Evolutionary conservation across 768 basidiomycete species (phyloP).

Genomic region (Lentinus tigrinus): DNA sequence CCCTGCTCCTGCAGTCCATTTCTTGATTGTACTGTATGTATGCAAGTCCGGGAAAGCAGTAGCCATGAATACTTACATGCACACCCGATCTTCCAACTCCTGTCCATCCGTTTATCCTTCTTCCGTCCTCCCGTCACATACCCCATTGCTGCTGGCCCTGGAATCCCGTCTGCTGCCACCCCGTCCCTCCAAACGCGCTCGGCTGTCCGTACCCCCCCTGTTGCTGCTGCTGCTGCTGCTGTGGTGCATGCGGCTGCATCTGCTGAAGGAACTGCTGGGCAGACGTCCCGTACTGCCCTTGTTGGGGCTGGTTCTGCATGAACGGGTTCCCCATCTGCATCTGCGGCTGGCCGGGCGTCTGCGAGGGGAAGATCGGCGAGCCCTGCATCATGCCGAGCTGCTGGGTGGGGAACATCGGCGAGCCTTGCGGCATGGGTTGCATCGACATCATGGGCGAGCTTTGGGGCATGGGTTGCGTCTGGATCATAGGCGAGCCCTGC

Average conservation of each 20-base stretch:
- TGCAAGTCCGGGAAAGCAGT: too few species aligned
- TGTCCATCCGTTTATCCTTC: too few species aligned
- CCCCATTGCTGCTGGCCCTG: constrained; percentile 7
- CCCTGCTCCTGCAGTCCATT: too few species aligned
- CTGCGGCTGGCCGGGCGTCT: constrained; percentile 28
- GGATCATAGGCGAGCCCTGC: constrained; percentile 15
- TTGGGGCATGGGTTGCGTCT: background rate
- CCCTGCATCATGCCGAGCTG: constrained; percentile 21
- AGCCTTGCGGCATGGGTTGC: constrained; percentile 10
- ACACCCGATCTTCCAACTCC: background rate
- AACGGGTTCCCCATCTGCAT: constrained; percentile 27
- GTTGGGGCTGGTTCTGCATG: constrained; percentile 20
- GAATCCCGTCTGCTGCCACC: constrained; percentile 10
- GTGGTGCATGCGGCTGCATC: constrained; percentile 19
- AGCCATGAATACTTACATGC: background rate
- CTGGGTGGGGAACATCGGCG: constrained; percentile 11
- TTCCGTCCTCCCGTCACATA: background rate
- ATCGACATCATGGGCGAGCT: constrained; percentile 5
- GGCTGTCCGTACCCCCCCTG: constrained; percentile 19
- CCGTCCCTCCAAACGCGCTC: constrained; percentile 14
- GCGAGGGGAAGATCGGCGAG: constrained; percentile 12
- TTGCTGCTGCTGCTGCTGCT: constrained; percentile 25
- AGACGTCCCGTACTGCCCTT: constrained; percentile 23
- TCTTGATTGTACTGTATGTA: too few species aligned
- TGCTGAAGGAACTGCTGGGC: constrained; percentile 28